Evolutionary conservation across 257 asterid genomes (phyloP), one percentile per base, ranked within the genome.

Genomic region (Hygrophila difformis): DNA sequence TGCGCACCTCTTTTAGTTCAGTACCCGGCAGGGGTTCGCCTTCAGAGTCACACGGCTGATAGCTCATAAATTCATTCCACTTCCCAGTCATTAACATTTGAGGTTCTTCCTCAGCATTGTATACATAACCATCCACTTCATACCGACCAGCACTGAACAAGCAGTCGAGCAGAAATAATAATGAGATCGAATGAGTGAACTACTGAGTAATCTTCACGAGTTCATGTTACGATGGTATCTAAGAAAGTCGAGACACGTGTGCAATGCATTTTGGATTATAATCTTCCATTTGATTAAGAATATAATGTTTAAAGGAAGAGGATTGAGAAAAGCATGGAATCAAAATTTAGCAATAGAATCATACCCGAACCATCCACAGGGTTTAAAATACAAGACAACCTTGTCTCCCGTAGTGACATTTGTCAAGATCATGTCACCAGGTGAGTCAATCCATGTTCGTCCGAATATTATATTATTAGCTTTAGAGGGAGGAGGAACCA

Each of bases 351-450:
- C 19, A 16, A 43, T 12, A 8, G 18, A 43, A 21, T 4, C 81
- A 21, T 65, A 76, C 85, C 87, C 82, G 47, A 77, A 77, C 87
- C 87, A 77, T 29, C 87, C 87, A 60, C 87, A 77, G 26, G 87
- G 87, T 60, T 77, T 81, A 61, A 77, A 77, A 51, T 67, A 77
- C 28, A 77, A 57, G 4, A 77, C 73, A 35, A 55, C 82, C 65
- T 77, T 77, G 47, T 77, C 87, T 47, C 87, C 87, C n/a, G 87
- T 77, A 19, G 77, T 77, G 68, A 70, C 40, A 62, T 77, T 73
- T 12, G 79, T 77, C 77, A 77, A 55, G 43, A 77, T 62, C 87
- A 77, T 73, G 39, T 77, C 82, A 51, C 87, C 87, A 11, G 82
- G 79, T 13, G 87, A 77, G 68, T 77, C 87, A 38, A 77, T 71